Evolutionary conservation across 352 stramenopile genomes (phyloP).

Genomic region (Pythium utonaiense): DNA sequence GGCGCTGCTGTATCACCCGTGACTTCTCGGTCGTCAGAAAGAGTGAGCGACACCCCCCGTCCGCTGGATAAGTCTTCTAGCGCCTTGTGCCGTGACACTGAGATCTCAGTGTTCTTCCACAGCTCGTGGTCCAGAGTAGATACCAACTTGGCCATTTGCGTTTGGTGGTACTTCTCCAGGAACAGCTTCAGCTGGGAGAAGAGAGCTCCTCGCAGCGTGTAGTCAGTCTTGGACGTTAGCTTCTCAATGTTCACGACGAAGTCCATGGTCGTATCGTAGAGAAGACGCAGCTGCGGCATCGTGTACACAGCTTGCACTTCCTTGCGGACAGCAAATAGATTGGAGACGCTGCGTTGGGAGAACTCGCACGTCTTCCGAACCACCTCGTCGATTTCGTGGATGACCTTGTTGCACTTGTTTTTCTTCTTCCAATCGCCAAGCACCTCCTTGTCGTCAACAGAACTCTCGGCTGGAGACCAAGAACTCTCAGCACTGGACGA

Average conservation of each 20-base stretch:
- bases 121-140: constrained; percentile 93
- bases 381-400: constrained; percentile 82
- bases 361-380: constrained; percentile 86
- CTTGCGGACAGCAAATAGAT: constrained; percentile 85
- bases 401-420: constrained; percentile 62
- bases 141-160: constrained; percentile 91
- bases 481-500: neutral
- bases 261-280: constrained; percentile 93
- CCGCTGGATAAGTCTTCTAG: constrained; percentile 91
- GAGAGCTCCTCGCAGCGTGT: constrained; percentile 90
- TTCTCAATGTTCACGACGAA: constrained; percentile 93
- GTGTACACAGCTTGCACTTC: constrained; percentile 85
- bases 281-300: constrained; percentile 90
- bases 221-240: constrained; percentile 88
- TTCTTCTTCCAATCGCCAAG: constrained; percentile 79
- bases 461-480: constrained; percentile 45
- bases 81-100: constrained; percentile 82
- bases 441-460: constrained; percentile 42
- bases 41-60: constrained; percentile 73
- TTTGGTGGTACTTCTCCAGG: constrained; percentile 93
- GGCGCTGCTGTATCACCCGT: constrained; percentile 55
- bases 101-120: constrained; percentile 94
- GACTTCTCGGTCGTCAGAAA: constrained; percentile 68
- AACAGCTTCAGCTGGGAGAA: constrained; percentile 94
- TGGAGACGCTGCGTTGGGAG: constrained; percentile 81